Evolutionary conservation across 2,329 filamentous ascomycete species (phyloP).

Genomic region (Arthrobotrys iridis): DNA sequence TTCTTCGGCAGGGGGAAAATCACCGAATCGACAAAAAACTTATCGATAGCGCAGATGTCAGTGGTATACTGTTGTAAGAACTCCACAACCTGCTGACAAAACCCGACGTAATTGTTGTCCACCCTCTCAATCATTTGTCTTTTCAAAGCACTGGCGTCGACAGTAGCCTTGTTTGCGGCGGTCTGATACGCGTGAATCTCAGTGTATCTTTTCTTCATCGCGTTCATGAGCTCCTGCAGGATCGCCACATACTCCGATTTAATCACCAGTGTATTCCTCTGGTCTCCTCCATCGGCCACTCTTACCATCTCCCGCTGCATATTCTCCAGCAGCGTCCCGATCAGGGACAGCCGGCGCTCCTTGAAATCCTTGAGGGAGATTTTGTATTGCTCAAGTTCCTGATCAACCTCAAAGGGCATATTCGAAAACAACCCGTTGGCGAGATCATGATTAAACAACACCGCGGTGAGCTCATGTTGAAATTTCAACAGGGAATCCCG

Average conservation of each 20-base stretch:
- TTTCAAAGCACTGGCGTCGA: not conserved
- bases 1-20: conserved; percentile 70
- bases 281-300: conserved; percentile 58
- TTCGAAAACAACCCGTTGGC: conserved; percentile 67
- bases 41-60: conserved; percentile 66
- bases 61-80: conserved; percentile 71
- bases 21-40: conserved; percentile 65
- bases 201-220: conserved; percentile 71
- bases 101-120: conserved; percentile 66
- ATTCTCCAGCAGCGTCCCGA: conserved; percentile 69
- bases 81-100: conserved; percentile 70
- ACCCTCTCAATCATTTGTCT: conserved; percentile 33
- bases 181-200: conserved; percentile 62
- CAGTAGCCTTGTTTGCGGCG: conserved; percentile 24
- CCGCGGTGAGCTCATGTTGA: conserved; percentile 69
- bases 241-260: conserved; percentile 66
- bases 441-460: conserved; percentile 65
- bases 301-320: conserved; percentile 66
- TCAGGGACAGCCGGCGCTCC: conserved; percentile 67
- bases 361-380: conserved; percentile 68
- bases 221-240: conserved; percentile 68
- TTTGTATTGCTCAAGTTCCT: conserved; percentile 62
- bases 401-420: conserved; percentile 66
- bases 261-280: conserved; percentile 58
- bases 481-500: conserved; percentile 71